Conservation (phyloP, 2,329 filamentous ascomycete species). For the Ophiostoma ulmi region DNA sequence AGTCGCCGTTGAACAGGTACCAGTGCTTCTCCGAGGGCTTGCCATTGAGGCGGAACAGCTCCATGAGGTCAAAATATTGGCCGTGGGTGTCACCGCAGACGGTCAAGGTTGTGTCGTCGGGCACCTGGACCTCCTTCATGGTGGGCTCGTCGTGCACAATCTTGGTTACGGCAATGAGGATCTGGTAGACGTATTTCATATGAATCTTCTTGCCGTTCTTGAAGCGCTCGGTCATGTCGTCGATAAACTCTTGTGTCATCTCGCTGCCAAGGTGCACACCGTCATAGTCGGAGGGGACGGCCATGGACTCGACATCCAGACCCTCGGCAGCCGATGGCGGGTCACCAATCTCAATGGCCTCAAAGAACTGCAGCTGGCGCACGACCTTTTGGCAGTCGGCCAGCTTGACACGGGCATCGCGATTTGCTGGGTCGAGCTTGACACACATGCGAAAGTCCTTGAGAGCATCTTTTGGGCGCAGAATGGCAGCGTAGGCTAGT, state of each 20-base stretch:
- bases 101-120: constrained; percentile 72
- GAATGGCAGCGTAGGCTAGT: constrained; percentile 83
- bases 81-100: constrained; percentile 97
- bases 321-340: constrained; percentile 89
- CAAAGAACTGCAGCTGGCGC: constrained; percentile 85
- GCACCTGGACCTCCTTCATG: constrained; percentile 89
- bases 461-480: constrained; percentile 80
- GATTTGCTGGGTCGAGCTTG: constrained; percentile 79
- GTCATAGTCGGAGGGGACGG: constrained; percentile 78
- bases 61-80: constrained; percentile 95
- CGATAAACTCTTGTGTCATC: constrained; percentile 96
- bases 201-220: constrained; percentile 93
- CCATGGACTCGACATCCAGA: constrained; percentile 79
- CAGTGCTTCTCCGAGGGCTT: constrained; percentile 77
- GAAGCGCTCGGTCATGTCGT: constrained; percentile 95
- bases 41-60: constrained; percentile 91
- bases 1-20: constrained; percentile 98
- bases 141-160: constrained; percentile 89
- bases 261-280: constrained; percentile 69
- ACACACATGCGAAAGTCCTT: constrained; percentile 90
- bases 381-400: constrained; percentile 94
- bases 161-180: constrained; percentile 82
- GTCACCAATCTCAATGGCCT: constrained; percentile 88
- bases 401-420: constrained; percentile 84
- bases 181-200: constrained; percentile 96